These are phyloP conservation scores for Begonia masoniana DNA, from an alignment of 306 rosid species.

Conservation along the genomic window DNA sequence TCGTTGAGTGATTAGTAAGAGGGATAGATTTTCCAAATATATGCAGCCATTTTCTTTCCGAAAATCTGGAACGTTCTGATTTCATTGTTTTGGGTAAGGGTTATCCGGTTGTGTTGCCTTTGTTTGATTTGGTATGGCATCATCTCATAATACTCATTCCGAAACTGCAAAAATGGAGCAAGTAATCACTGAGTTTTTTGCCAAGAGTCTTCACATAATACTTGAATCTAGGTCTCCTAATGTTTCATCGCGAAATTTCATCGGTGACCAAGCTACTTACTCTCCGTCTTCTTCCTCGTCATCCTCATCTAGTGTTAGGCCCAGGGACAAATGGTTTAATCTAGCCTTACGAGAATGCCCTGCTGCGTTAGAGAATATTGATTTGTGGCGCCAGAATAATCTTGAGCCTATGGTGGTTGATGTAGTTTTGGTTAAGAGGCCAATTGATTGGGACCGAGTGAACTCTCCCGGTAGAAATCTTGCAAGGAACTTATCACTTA, in stretches of 20 bases:
- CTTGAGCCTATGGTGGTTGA: slow-evolving; percentile 56
- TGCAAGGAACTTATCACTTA: slow-evolving; percentile 24
- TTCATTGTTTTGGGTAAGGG: slow-evolving; percentile 9
- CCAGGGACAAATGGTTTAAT: slow-evolving; percentile 87
- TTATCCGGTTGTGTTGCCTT: slow-evolving; percentile 5
- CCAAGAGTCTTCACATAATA: slow-evolving; percentile 66
- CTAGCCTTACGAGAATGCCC: slow-evolving; percentile 64
- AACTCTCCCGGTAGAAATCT: slow-evolving; percentile 29
- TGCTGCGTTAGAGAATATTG: slow-evolving; percentile 46
- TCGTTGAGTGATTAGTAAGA: no score
- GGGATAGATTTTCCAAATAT: no score
- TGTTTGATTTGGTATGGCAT: slow-evolving; percentile 29
- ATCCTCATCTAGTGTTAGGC: slow-evolving; percentile 61
- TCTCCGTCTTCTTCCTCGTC: slow-evolving; percentile 68
- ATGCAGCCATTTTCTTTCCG: no score
- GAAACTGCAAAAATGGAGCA: slow-evolving; percentile 58
- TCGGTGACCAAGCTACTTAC: slow-evolving; percentile 33
- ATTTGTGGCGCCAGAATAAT: slow-evolving; percentile 57
- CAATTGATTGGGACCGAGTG: slow-evolving; percentile 23
- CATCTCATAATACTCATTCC: slow-evolving; percentile 50
- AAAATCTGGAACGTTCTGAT: neutral
- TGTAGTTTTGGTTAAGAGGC: slow-evolving; percentile 61
- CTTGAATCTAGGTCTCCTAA: slow-evolving; percentile 61
- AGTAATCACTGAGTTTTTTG: slow-evolving; percentile 63
- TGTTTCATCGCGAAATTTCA: slow-evolving; percentile 47